Evolutionary conservation across 345 rosid genomes (phyloP).

Genomic region (Noccaea bulbosa): DNA sequence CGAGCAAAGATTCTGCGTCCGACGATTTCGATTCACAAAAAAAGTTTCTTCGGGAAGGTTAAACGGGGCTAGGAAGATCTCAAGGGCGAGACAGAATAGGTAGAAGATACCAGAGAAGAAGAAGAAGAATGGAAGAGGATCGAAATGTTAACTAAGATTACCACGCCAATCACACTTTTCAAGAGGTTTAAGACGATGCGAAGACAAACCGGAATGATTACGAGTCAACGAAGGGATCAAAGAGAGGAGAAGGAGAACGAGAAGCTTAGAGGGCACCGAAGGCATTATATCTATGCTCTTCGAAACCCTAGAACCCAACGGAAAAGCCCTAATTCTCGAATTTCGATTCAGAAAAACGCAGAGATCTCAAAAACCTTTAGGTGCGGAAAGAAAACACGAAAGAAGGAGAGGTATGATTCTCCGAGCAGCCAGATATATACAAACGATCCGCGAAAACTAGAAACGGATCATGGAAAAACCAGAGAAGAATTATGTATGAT

Average conservation of each 20-base stretch:
- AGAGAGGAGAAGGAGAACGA: slow-evolving; percentile 44
- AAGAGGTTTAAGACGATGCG: slow-evolving; percentile 84
- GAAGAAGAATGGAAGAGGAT: background rate
- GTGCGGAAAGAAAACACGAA: background rate
- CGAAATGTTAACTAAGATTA: slow-evolving; percentile 82
- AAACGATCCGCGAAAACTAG: background rate
- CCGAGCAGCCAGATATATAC: slow-evolving; percentile 1
- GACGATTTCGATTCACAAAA: slow-evolving; percentile 8
- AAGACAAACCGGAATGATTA: slow-evolving; percentile 62
- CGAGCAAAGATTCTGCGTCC: background rate
- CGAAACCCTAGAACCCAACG: slow-evolving; percentile 61
- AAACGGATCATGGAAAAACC: slow-evolving; percentile 24
- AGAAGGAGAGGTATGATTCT: background rate
- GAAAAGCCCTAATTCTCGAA: slow-evolving; percentile 43
- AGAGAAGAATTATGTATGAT: background rate
- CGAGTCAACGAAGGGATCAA: slow-evolving; percentile 62
- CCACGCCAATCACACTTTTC: slow-evolving; percentile 95
- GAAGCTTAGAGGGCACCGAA: slow-evolving; percentile 63
- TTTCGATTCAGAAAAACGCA: slow-evolving; percentile 15
- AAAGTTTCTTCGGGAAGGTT: background rate
- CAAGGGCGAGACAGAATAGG: slow-evolving; percentile 1
- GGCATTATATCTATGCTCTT: slow-evolving; percentile 82
- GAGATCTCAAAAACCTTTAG: slow-evolving; percentile 22
- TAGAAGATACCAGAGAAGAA: background rate
- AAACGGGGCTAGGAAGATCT: slow-evolving; percentile 3